These are phyloP conservation scores for Xanthoceras sorbifolium DNA, from an alignment of 345 rosid species.

Conservation along the genomic window DNA sequence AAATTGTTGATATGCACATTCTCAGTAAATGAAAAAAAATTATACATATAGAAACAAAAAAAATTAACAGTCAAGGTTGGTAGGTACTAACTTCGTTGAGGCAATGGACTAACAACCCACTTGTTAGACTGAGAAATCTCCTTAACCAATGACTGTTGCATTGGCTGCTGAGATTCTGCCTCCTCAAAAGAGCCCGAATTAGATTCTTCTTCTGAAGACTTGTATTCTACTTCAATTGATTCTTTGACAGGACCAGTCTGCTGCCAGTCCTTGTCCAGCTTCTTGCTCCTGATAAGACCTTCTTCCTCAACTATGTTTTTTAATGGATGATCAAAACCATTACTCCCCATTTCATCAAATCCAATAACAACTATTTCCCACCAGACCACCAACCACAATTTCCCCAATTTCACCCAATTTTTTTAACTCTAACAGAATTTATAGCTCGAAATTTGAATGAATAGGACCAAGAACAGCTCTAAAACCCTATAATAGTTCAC, in stretches of 20 bases:
- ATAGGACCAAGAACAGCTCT: neutral
- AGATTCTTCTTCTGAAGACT: constrained; percentile 28
- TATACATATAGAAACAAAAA: neutral
- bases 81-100: constrained; percentile 45
- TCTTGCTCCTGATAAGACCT: constrained; percentile 29
- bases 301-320: constrained; percentile 35
- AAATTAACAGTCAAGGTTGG: neutral
- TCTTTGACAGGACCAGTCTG: constrained; percentile 23
- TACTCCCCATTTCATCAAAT: constrained; percentile 53
- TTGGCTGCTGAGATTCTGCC: constrained; percentile 30
- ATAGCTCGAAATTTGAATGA: neutral
- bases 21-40: neutral
- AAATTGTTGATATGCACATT: neutral
- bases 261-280: constrained; percentile 17
- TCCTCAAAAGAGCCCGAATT: constrained; percentile 15
- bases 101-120: constrained; percentile 24
- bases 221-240: constrained; percentile 23
- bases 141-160: constrained; percentile 29
- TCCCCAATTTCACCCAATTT: constrained; percentile 9
- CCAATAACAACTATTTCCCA: constrained; percentile 13
- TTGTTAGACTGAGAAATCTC: constrained; percentile 32
- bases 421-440: constrained; percentile 6
- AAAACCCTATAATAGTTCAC: constrained; percentile 1
- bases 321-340: constrained; percentile 50
- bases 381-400: constrained; percentile 3